Base-by-base conservation (phyloP, 257 asterid species). In the Solanum lignicaule region DNA sequence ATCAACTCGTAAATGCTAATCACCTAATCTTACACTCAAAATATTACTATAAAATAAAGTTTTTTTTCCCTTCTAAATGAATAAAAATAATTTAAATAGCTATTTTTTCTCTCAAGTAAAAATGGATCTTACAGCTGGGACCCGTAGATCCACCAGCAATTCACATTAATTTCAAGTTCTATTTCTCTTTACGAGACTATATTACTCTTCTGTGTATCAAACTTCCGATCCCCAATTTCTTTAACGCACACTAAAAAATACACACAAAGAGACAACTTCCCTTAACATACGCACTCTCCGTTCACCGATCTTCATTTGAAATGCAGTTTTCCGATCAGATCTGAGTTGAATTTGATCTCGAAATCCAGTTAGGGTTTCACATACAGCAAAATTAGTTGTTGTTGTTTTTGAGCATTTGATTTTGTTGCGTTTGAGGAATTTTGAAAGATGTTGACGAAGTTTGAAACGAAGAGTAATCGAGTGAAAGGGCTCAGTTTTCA, bases 401-500 rank as follows among this genome's bases (percentile, higher is more conserved):
- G 18, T 16, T 52, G 5, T 58, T 11, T 21, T 5, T 35, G 27
- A 74, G 83, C 52, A 74, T 74, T 74, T 74, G 85, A 3, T 21
- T 72, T 33, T 78, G 33, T 65, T 38, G n/a, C 3, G 48, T 38
- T 52, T 36, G 41, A 32, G 60, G 52, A 69, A 32, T 88, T 65
- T 86, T 75, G 69, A 71, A 88, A 90, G 87, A 97, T 97, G 99
- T 90, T 96, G 95, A 96, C 99, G 85, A 97, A 97, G 89, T 97
- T 97, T 46, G 99, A 97, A 91, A 97, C 99, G 76, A 97, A 97
- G 96, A 97, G 99, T 88, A 97, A 95, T 91, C 87, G 99, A 92
- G 99, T 97, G 89, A 97, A 97, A 87, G 99, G 99, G 1, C 86
- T 97, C 93, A 96, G 99, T 87, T 97, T 97, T 88, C 99, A 97